phyloP scores from a whole-genome alignment of 2,329 filamentous ascomycete species.

The Alternaria sp. region DNA sequence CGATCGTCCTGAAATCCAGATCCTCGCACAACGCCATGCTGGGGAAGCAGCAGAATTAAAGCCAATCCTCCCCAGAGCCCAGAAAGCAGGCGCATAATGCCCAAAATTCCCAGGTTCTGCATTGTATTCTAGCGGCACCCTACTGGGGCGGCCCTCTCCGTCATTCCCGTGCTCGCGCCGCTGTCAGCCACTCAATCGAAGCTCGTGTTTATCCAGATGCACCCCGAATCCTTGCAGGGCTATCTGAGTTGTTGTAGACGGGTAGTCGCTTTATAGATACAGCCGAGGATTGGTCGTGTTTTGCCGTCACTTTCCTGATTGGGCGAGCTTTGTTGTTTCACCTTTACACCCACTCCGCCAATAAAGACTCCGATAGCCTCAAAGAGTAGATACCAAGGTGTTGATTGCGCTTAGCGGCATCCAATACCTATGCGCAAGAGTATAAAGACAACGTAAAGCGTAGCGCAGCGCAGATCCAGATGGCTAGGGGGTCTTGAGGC shows the following conservation, averaged over 20 bases:
- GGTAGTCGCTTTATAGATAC: slow-evolving; percentile 1
- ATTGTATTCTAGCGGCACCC: slow-evolving; percentile 4
- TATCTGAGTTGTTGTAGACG: not conserved
- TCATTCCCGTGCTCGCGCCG: slow-evolving; percentile 16
- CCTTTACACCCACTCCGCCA: slow-evolving; percentile 10
- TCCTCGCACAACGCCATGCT: not conserved
- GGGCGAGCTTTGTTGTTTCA: slow-evolving; percentile 15
- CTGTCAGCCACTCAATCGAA: slow-evolving; percentile 17
- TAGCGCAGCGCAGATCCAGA: slow-evolving; percentile 7
- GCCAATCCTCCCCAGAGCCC: slow-evolving; percentile 9
- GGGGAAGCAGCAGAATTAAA: slow-evolving; percentile 15
- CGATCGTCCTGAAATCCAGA: not conserved
- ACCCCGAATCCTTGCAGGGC: not conserved
- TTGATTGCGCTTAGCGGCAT: not conserved
- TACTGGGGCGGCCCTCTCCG: slow-evolving; percentile 10
- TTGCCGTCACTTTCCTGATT: slow-evolving; percentile 23
- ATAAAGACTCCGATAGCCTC: slow-evolving; percentile 5
- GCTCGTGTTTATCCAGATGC: not conserved
- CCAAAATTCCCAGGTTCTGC: slow-evolving; percentile 3
- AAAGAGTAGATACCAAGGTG: slow-evolving; percentile 1
- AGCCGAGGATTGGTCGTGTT: slow-evolving; percentile 5
- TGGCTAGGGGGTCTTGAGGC: not conserved
- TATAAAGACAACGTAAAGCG: not conserved
- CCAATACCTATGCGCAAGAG: not conserved
- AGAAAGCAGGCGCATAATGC: slow-evolving; percentile 13